Evolutionary conservation across 2,329 filamentous ascomycete genomes (phyloP).

Genomic region (Monilinia vaccinii-corymbosi): DNA sequence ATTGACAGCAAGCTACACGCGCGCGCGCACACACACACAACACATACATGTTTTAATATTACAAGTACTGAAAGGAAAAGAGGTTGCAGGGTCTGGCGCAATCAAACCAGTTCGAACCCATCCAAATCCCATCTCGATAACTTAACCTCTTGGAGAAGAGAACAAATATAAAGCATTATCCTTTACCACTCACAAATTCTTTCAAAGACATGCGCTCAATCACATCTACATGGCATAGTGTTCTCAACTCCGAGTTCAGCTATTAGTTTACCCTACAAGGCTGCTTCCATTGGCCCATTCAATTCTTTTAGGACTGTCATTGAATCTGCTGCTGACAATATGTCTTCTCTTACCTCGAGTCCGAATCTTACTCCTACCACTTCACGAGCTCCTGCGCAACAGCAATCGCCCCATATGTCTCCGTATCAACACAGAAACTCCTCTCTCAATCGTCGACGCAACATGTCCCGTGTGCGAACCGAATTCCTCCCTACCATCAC

Average conservation of each 20-base stretch:
- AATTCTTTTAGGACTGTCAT: not conserved
- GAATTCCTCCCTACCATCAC: constrained; percentile 21
- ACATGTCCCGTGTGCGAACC: constrained; percentile 28
- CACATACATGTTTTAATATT: not conserved
- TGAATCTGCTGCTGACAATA: not conserved
- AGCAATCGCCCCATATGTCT: constrained; percentile 1
- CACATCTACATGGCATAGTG: constrained; percentile 1
- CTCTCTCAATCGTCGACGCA: constrained; percentile 13
- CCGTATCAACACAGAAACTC: constrained; percentile 4
- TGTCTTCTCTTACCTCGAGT: constrained; percentile 4
- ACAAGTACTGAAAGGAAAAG: not conserved
- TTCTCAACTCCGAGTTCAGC: constrained; percentile 1
- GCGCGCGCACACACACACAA: too few relatives aligned
- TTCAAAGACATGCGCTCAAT: constrained; percentile 8
- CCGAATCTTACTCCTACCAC: constrained; percentile 1
- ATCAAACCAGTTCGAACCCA: too few relatives aligned
- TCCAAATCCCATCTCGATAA: not conserved
- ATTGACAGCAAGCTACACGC: not conserved
- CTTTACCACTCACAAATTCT: not conserved
- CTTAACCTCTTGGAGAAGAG: too few relatives aligned
- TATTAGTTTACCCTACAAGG: constrained; percentile 2
- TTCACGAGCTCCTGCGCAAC: not conserved
- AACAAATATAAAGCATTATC: too few relatives aligned
- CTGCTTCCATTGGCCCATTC: not conserved
- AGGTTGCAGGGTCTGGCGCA: not conserved